Percentiles rank a stretch among this genome's conserved stretches.
These are phyloP conservation scores for Cyclostephanos tholiformis DNA, from an alignment of 108 stramenopile genomes.

Conservation along the genomic window DNA sequence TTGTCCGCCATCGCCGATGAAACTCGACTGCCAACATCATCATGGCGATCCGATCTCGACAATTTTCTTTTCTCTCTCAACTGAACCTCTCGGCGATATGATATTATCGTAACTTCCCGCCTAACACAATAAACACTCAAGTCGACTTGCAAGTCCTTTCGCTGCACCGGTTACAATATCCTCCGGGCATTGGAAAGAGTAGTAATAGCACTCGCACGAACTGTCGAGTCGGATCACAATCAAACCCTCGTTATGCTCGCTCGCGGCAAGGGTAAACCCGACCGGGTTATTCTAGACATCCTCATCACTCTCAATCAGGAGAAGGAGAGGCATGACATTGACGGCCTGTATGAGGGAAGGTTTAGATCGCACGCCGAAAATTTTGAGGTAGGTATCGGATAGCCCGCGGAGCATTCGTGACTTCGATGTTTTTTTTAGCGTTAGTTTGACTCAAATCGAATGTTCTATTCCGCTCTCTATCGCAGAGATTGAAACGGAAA, in stretches of 20 bases:
- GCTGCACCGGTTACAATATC: too few species aligned
- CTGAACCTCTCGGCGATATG: too few species aligned
- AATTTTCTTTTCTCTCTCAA: too few species aligned
- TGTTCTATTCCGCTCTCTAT: neutral
- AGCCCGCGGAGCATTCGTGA: neutral
- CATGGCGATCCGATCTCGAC: neutral
- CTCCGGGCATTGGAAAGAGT: too few species aligned
- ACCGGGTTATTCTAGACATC: slow-evolving; percentile 14
- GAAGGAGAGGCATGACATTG: slow-evolving; percentile 18
- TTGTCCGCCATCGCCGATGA: neutral
- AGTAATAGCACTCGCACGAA: neutral
- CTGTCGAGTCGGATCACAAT: neutral
- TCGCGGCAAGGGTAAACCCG: slow-evolving; percentile 21
- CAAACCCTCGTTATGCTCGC: slow-evolving; percentile 3
- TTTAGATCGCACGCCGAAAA: slow-evolving; percentile 19
- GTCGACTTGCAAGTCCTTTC: too few species aligned
- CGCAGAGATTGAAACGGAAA: slow-evolving; percentile 44
- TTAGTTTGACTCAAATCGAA: neutral
- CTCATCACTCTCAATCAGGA: slow-evolving; percentile 21
- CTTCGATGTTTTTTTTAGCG: neutral
- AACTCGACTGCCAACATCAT: too few species aligned
- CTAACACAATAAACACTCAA: too few species aligned
- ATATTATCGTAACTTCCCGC: too few species aligned
- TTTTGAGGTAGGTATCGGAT: slow-evolving; percentile 36
- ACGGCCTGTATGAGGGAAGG: slow-evolving; percentile 23